phyloP scores from a whole-genome alignment of 371 early-diverging fungal genomes.

The Mucor irregularis region DNA sequence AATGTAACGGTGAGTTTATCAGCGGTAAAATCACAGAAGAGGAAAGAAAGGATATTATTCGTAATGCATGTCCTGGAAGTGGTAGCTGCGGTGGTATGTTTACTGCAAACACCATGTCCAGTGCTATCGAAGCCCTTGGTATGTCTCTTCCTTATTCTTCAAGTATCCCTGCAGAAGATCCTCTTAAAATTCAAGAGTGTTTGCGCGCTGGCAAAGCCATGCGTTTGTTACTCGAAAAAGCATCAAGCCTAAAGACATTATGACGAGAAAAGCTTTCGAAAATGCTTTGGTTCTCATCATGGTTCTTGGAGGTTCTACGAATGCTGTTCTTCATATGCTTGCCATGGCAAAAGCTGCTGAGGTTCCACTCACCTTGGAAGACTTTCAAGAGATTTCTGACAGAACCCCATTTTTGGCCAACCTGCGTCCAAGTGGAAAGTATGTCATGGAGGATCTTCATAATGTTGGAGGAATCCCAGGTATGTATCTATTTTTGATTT shows the following conservation, averaged over 20 bases:
- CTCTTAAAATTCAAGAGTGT: slow-evolving; percentile 89
- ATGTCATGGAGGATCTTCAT: slow-evolving; percentile 88
- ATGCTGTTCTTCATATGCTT: slow-evolving; percentile 93
- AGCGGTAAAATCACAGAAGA: slow-evolving; percentile 86
- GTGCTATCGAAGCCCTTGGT: slow-evolving; percentile 96
- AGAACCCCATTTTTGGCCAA: slow-evolving; percentile 94
- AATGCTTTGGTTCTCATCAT: slow-evolving; percentile 92
- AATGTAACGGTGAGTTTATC: slow-evolving; percentile 89
- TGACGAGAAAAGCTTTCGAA: slow-evolving; percentile 93
- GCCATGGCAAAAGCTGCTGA: slow-evolving; percentile 89
- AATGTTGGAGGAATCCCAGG: slow-evolving; percentile 81
- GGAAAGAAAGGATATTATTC: slow-evolving; percentile 81
- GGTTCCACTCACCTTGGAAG: slow-evolving; percentile 82
- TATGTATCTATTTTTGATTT: too few relatives aligned
- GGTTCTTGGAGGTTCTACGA: slow-evolving; percentile 95
- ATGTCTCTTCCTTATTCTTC: slow-evolving; percentile 93
- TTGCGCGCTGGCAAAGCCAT: slow-evolving; percentile 80
- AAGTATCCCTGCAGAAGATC: slow-evolving; percentile 84
- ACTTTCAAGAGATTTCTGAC: slow-evolving; percentile 89
- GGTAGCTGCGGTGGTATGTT: slow-evolving; percentile 96
- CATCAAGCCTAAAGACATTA: slow-evolving; percentile 91
- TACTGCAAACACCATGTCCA: slow-evolving; percentile 97
- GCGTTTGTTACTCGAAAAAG: slow-evolving; percentile 78
- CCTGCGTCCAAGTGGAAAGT: slow-evolving; percentile 90
- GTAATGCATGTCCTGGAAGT: slow-evolving; percentile 90